Evolutionary conservation across 805 yeast species (phyloP), one percentile per base, ranked within the genome.

Genomic region (Candida quercuum): DNA sequence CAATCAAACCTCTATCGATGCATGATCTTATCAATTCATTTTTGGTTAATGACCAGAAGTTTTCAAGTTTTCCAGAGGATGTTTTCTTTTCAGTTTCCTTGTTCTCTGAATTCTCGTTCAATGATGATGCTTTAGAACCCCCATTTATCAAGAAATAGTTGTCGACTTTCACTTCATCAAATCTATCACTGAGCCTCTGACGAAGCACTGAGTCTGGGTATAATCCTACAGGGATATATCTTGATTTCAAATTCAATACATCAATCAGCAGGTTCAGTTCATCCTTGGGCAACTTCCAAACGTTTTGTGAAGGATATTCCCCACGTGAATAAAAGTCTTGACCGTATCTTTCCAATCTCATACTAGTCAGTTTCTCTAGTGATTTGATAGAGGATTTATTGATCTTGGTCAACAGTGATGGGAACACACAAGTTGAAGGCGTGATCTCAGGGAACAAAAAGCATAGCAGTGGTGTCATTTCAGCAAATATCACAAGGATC

Each of bases 381-480:
- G 57, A 42, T 26, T 40, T 41, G 17, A 39, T 37, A 43, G 51
- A 39, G 38, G 56, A 64, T 60, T 60, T 33, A 56, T 55, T 38
- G 56, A 62, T 28, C 36, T 59, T 66, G 15, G 51, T 46, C 16
- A 52, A 51, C 6, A 57, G 50, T 5, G 60, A 57, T 1, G 81
- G 81, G 23, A 76, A 60, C 9, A 73, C 61, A 53, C 83, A 78
- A 10, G 81, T 76, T 60, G 69, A 69, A 9, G 83, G 81, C 1
- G 78, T 69, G 5, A 78, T 49, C 43, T 71, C 73, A 0, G 85
- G 85, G 35, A 76, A 51, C 4, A 63, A 52, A 37, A 67, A 73
- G 49, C 81, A 75, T 5, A 78, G 43, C 1, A 74, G 16, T 1
- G 81, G 80, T 0, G 81, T 72, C 35, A 60, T 49, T 46, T 78